Conservation (phyloP, 2,329 filamentous ascomycete species). For the Fusarium anthophilum region DNA sequence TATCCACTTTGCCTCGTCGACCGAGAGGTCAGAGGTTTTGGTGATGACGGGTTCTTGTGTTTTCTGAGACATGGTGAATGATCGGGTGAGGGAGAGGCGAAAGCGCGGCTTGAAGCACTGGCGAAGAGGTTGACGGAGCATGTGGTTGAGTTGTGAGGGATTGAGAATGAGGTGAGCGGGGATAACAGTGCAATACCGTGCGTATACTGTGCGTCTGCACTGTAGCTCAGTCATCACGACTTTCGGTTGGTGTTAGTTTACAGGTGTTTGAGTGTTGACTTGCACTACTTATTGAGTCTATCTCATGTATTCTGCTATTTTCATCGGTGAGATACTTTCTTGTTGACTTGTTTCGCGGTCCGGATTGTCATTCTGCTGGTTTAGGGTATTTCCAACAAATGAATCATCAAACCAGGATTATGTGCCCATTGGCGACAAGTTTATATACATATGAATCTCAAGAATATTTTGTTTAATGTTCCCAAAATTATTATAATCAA, state of each 20-base stretch:
- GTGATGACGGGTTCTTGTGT: conserved; percentile 41
- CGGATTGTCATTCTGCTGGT: neutral
- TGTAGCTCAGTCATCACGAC: neutral
- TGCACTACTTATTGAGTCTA: neutral
- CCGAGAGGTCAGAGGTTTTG: conserved; percentile 33
- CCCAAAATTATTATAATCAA: too few relatives aligned
- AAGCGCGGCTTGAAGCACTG: neutral
- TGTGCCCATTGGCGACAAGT: too few relatives aligned
- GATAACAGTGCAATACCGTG: neutral
- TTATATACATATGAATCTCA: too few relatives aligned
- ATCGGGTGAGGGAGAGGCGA: neutral
- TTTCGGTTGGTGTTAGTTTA: neutral
- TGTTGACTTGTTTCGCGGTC: neutral
- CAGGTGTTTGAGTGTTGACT: too few relatives aligned
- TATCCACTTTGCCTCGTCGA: conserved; percentile 39
- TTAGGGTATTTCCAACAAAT: neutral
- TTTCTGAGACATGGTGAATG: conserved; percentile 25
- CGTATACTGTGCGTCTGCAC: neutral
- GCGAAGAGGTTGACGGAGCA: neutral
- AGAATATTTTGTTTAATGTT: too few relatives aligned
- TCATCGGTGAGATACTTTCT: rapidly evolving
- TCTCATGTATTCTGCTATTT: rapidly evolving
- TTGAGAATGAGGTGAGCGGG: neutral
- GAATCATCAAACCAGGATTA: neutral
- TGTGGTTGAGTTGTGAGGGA: neutral